Conservation (phyloP, 164 flowering plant species). For the Stephania japonica region DNA sequence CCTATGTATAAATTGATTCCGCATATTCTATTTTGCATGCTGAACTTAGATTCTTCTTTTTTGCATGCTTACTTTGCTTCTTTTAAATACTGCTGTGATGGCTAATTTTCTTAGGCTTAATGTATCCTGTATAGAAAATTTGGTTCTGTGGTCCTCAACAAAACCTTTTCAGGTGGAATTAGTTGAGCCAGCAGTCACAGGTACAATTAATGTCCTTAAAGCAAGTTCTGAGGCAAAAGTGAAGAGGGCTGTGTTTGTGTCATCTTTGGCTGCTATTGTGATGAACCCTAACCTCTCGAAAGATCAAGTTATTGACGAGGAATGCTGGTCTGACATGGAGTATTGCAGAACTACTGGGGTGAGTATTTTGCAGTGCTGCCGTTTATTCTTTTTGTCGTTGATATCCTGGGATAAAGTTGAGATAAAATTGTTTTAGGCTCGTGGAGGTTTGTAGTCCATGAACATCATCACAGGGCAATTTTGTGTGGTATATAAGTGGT, state of each 20-base stretch:
- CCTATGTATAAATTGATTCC: neutral
- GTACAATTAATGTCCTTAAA: conserved; percentile 44
- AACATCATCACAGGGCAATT: neutral
- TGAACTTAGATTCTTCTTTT: neutral
- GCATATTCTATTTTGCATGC: neutral
- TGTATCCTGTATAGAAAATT: neutral
- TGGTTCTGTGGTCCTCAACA: neutral
- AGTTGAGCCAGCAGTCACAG: conserved; percentile 52
- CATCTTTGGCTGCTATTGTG: conserved; percentile 36
- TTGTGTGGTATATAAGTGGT: too few species aligned
- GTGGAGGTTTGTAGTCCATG: neutral
- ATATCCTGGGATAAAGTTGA: neutral
- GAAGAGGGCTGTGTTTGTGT: conserved; percentile 41
- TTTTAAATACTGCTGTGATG: neutral
- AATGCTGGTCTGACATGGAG: conserved; percentile 48
- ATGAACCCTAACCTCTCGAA: conserved; percentile 40
- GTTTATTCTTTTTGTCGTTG: neutral
- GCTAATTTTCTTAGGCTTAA: neutral
- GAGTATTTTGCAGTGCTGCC: neutral
- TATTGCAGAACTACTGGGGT: conserved; percentile 21
- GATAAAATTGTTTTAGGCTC: neutral
- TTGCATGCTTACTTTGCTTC: neutral
- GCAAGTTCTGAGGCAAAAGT: conserved; percentile 38
- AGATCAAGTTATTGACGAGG: conserved; percentile 35
- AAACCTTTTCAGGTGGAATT: conserved; percentile 32